Evolutionary conservation across 2,329 filamentous ascomycete species (phyloP), one percentile per base, ranked within the genome.

Genomic region (Emergomyces pasteurianus): DNA sequence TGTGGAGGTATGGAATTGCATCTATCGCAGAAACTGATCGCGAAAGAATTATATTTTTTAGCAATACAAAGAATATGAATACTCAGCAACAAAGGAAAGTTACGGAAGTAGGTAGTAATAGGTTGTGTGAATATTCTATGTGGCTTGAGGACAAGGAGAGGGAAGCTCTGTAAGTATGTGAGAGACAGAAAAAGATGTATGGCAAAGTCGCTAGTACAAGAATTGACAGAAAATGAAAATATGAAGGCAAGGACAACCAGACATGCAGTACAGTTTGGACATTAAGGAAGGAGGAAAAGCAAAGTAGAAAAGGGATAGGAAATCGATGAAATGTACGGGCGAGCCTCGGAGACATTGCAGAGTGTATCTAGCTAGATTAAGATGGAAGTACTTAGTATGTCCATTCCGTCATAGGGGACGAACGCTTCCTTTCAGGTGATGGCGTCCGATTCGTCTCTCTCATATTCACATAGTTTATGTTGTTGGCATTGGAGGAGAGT

Each of bases 371-470:
- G 23, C 10, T 38, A 38, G 6, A 12, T 49, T 18, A 3, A 10
- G 31, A 21, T 10, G 21, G 16, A 9, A 36, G 28, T 6, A 12
- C 9, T 52, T 26, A 59, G 36, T 54, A 54, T 14, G 47, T 28
- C 26, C 49, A 34, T 16, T 36, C 58, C 16, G 47, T 14, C 31
- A 26, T n/a, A 16, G 58, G 52, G 18, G 47, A 14, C 16, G 38
- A 34, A 31, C 36, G 23, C 12, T 60, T 31, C n/a, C 42, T 42
- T 38, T 61, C 69, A 47, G 74, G 73, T 28, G 69, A 67, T n/a
- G 72, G 72, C 62, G 67, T 69, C 60, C 65, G 64, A 62, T 63
- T 61, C 55, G 63, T 60, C 60, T 67, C 70, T 21, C 69, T 65
- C 46, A 67, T 55, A 40, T 55, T 55, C 21, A 55, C 23, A 55